Evolutionary conservation across 805 yeast species (phyloP), one percentile per base, ranked within the genome.

Genomic region (Pichia gijzeniarum): DNA sequence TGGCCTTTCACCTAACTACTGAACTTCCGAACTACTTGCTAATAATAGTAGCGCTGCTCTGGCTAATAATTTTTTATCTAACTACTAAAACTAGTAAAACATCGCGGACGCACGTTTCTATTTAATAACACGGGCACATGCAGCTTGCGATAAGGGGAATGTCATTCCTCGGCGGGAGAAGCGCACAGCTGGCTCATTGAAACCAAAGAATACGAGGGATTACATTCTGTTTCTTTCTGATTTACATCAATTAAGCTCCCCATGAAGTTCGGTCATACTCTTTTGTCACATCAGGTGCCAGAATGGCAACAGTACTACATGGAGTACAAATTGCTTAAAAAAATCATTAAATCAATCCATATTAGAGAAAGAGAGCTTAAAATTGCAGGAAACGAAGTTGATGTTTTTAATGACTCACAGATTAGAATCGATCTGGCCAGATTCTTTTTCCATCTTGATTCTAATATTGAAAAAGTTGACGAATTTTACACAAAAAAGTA

Each of bases 271-370:
- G 95, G 91, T 22, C 86, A 85, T 63, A 83, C 87, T 25, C 71
- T 86, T 53, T 67, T 79, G 28, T 72, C 85, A 40, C 95, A 91
- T 65, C 95, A 89, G 70, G 88, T 90, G 47, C 97, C 97, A 3
- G 96, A 89, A 65, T 91, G 98, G 98, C 72, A 79, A 41, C 76
- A 77, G 47, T 75, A 74, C 56, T 91, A 91, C 59, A 76, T 91
- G 72, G 85, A 87, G 66, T 91, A 91, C 66, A 91, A 89, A 62
- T 78, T 74, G 40, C 71, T 91, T 54, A 91, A 91, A 68, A 81
- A 84, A 58, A 77, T 79, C 55, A 85, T 91, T 65, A 86, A 86
- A 61, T 73, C 71, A 35, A 76, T 86, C 20, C 75, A 72, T 28
- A 52, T 52, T 4, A 69, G 69, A 38, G 77, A 77, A 54, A 57